phyloP scores from a whole-genome alignment of 108 stramenopile genomes.

The Poteriospumella lacustris region DNA sequence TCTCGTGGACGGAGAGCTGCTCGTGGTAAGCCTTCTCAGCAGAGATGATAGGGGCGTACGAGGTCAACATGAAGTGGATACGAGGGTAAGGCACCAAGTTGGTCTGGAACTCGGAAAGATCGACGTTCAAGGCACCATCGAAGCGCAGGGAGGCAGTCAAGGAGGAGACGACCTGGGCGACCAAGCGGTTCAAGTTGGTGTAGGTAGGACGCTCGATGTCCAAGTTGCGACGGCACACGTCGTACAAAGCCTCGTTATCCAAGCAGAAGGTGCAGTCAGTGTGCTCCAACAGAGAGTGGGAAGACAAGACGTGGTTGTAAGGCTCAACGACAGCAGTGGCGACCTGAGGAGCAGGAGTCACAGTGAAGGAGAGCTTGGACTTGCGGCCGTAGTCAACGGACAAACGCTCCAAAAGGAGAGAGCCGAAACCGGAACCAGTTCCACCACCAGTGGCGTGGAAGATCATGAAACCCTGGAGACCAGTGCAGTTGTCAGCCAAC shows the following conservation, averaged over 20 bases:
- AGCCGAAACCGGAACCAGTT: constrained; percentile 97
- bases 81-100: constrained; percentile 73
- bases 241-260: constrained; percentile 72
- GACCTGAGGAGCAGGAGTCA: constrained; percentile 71
- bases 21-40: constrained; percentile 73
- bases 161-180: constrained; percentile 67
- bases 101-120: constrained; percentile 73
- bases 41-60: constrained; percentile 66
- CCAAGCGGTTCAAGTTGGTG: constrained; percentile 69
- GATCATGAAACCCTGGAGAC: constrained; percentile 97
- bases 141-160: constrained; percentile 69
- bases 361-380: constrained; percentile 96
- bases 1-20: constrained; percentile 66
- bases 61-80: constrained; percentile 69
- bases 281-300: constrained; percentile 70
- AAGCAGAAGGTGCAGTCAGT: constrained; percentile 68
- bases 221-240: constrained; percentile 67
- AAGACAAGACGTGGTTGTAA: constrained; percentile 68
- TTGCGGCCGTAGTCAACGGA: constrained; percentile 97
- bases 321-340: constrained; percentile 71
- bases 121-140: constrained; percentile 70
- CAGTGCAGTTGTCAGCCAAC: constrained; percentile 96
- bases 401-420: constrained; percentile 92
- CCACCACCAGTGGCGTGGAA: constrained; percentile 98
- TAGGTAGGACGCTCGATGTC: constrained; percentile 71